Conservation (phyloP, 108 stramenopile species). For the Discostella pseudostelligera region DNA sequence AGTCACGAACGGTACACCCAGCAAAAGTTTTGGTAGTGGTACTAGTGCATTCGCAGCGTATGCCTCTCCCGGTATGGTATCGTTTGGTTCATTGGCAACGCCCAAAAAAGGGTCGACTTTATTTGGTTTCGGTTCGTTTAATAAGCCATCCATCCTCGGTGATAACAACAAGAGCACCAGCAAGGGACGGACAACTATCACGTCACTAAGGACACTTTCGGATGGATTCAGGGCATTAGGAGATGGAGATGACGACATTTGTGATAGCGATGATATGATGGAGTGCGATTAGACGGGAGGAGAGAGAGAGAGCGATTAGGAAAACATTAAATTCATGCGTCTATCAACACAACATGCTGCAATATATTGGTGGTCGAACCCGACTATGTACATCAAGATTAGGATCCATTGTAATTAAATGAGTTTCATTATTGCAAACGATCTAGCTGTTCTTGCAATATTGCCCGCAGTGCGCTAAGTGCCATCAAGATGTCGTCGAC, state of each 20-base stretch:
- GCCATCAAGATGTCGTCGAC: not conserved
- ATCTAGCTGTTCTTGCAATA: not conserved
- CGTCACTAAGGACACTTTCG: not conserved
- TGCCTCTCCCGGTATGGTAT: not conserved
- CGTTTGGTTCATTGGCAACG: slow-evolving; percentile 7
- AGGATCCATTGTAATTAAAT: slow-evolving; percentile 1
- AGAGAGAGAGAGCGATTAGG: not conserved
- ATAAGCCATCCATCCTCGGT: not conserved
- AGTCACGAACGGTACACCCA: too few species aligned
- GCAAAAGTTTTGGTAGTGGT: not conserved
- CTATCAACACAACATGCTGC: not conserved
- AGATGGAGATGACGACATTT: not conserved
- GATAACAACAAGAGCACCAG: not conserved
- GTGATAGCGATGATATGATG: slow-evolving; percentile 9
- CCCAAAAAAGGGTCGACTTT: not conserved
- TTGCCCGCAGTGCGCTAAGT: slow-evolving; percentile 1
- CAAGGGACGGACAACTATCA: slow-evolving; percentile 4
- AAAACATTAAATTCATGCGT: not conserved
- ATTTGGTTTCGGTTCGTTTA: not conserved
- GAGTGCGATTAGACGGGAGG: slow-evolving; percentile 5
- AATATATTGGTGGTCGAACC: too few species aligned
- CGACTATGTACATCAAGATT: not conserved
- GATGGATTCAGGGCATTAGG: slow-evolving; percentile 4
- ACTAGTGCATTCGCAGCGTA: slow-evolving; percentile 2
- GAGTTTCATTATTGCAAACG: not conserved